These are phyloP conservation scores for Cercophora scortea DNA, from an alignment of 495 filamentous ascomycete species.

Conservation along the genomic window DNA sequence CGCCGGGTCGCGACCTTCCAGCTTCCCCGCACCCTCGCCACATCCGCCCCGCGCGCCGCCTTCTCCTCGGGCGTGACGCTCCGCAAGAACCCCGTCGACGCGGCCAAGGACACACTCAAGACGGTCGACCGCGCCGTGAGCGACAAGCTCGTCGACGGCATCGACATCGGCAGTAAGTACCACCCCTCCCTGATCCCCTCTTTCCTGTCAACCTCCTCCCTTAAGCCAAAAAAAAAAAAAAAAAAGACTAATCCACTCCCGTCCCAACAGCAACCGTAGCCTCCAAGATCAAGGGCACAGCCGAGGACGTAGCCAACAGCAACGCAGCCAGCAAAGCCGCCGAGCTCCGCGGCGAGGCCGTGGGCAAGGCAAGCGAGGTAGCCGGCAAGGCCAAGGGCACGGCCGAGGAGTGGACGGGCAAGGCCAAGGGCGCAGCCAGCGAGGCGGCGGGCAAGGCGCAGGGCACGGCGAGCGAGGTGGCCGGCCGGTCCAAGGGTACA, in stretches of 20 bases:
- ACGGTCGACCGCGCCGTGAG: conserved; percentile 41
- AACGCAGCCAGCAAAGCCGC: conserved; percentile 15
- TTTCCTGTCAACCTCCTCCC: not conserved
- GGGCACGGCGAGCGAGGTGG: not conserved
- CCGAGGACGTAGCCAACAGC: conserved; percentile 13
- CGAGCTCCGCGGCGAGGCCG: conserved; percentile 23
- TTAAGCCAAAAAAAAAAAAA: no score
- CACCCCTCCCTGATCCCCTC: not conserved
- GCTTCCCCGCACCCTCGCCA: conserved; percentile 11
- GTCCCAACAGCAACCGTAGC: conserved; percentile 31
- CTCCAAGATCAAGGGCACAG: conserved; percentile 35
- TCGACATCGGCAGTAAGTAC: conserved; percentile 42
- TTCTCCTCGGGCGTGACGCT: conserved; percentile 34
- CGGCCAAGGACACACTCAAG: conserved; percentile 46
- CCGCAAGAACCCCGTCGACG: conserved; percentile 37
- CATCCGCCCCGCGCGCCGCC: conserved; percentile 24
- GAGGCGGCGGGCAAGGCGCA: not conserved
- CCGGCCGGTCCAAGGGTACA: not conserved
- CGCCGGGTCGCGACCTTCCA: conserved; percentile 27
- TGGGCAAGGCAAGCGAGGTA: conserved; percentile 24
- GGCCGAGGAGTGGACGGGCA: not conserved
- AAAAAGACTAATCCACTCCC: conserved; percentile 3
- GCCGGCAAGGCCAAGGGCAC: conserved; percentile 1
- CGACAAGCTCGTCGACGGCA: conserved; percentile 49
- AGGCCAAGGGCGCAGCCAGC: conserved; percentile 1